Evolutionary conservation across 495 filamentous ascomycete genomes (phyloP), one percentile per base, ranked within the genome.

Genomic region (Aspergillus mulundensis): DNA sequence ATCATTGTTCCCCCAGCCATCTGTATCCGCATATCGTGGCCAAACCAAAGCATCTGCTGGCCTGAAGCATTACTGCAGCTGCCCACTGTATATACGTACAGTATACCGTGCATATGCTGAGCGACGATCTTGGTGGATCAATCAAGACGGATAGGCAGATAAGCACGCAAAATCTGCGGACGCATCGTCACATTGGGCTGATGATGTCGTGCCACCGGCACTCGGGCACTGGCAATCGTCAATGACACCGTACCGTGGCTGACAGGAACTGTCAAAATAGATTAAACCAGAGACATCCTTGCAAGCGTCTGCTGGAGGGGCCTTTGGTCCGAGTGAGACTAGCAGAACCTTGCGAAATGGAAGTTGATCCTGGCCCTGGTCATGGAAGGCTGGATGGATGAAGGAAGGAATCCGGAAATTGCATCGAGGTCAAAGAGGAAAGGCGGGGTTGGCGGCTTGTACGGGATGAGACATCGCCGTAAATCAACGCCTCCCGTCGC

Each of bases 381-480:
- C n/a, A 6, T 11, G 5, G 23, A 48, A 14, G 11, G 2, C 34
- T 23, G 49, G 38, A 23, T 52, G 34, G 38, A 20, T 39, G 28
- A 50, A 48, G 15, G 19, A 44, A 44, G 42, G 42, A 50, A 50
- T 21, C 50, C 20, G 24, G 39, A 21, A 11, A 53, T 19, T 32
- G 21, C 15, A 4, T 2, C 11, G 42, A 20, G 42, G 42, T 19
- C 23, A 44, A 16, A 44, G 19, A 10, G 7, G 24, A 47, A 47
- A 36, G 30, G 53, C 45, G 53, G 53, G 53, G 53, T 56, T 54
- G 32, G 32, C 32, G 12, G 32, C 11, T 2, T 15, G 5, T 36
- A 10, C 32, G 2, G 32, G 12, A 20, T 56, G 45, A 56, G 53
- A 56, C 53, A 56, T 56, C 16, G 40, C 11, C 32, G 12, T 36